Evolutionary conservation across 1,139 yeast genomes (phyloP).

Genomic region (Suhomyces bokatorum): DNA sequence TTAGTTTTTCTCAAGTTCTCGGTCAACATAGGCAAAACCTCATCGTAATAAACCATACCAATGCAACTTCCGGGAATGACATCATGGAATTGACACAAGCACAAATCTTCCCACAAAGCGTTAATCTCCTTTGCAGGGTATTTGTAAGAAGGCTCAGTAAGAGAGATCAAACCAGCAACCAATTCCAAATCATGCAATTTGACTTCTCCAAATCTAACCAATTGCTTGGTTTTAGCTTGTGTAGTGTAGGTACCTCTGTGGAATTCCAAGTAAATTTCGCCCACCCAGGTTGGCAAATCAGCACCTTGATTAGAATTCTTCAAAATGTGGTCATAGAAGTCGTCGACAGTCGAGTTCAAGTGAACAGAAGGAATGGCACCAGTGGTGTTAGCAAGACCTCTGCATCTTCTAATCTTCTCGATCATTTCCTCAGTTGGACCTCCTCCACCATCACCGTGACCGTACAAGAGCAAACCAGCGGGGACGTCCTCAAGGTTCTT

Average conservation of each 20-base stretch:
- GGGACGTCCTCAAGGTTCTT: conserved; percentile 80
- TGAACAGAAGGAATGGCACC: conserved; percentile 83
- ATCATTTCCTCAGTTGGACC: conserved; percentile 95
- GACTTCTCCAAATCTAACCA: conserved; percentile 77
- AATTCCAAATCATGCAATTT: conserved; percentile 83
- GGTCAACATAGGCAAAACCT: conserved; percentile 79
- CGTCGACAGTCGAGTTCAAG: conserved; percentile 73
- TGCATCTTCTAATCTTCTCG: conserved; percentile 85
- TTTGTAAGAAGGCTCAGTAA: conserved; percentile 50
- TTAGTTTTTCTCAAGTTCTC: conserved; percentile 56
- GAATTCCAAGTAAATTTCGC: conserved; percentile 91
- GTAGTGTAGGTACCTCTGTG: conserved; percentile 97
- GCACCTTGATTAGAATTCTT: conserved; percentile 63
- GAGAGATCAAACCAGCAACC: conserved; percentile 73
- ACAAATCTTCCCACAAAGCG: conserved; percentile 81
- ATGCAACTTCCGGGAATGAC: conserved; percentile 96
- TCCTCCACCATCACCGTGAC: conserved; percentile 98
- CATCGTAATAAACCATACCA: conserved; percentile 89
- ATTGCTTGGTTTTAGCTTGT: conserved; percentile 81
- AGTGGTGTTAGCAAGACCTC: conserved; percentile 81
- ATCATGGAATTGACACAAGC: conserved; percentile 93
- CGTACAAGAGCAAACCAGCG: conserved; percentile 77
- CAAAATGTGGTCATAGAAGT: conserved; percentile 70
- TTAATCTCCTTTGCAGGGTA: conserved; percentile 74
- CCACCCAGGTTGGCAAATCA: conserved; percentile 81